Conservation (phyloP, 2,329 filamentous ascomycete genomes). For the Teratosphaeria epicoccoides region DNA sequence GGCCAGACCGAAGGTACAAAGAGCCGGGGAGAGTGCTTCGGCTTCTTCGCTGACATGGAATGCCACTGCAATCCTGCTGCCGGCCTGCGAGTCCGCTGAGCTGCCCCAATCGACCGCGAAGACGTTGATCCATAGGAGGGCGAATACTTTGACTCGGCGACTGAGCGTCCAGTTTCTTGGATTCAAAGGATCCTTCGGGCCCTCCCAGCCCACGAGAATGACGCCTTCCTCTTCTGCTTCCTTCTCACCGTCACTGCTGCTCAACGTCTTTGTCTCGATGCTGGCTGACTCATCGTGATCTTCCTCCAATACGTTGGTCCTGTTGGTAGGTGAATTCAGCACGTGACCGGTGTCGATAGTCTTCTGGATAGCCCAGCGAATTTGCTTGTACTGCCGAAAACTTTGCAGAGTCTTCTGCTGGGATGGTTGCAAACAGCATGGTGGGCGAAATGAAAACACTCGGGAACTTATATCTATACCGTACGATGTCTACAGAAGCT, state of each 20-base stretch:
- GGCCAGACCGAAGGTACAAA: slow-evolving; percentile 32
- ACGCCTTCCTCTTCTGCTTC: neutral
- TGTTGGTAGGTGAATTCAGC: neutral
- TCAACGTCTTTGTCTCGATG: neutral
- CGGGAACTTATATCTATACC: neutral
- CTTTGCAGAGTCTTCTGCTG: neutral
- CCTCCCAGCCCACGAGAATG: neutral
- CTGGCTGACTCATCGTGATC: neutral
- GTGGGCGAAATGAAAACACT: neutral
- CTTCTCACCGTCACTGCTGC: neutral
- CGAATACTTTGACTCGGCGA: slow-evolving; percentile 4
- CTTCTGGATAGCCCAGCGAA: neutral
- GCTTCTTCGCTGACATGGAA: slow-evolving; percentile 15
- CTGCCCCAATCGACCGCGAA: slow-evolving; percentile 15
- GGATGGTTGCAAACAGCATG: too few relatives aligned
- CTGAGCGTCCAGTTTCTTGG: neutral
- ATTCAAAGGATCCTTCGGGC: neutral
- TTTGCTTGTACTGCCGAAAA: neutral
- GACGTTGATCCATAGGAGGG: slow-evolving; percentile 14
- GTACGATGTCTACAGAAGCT: neutral
- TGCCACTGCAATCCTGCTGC: slow-evolving; percentile 2
- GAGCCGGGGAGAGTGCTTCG: slow-evolving; percentile 23
- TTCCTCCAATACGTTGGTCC: neutral
- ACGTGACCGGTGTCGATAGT: neutral
- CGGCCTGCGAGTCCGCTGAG: slow-evolving; percentile 12